Percentiles rank a stretch among this genome's conserved stretches.
These are phyloP conservation scores for Cenchrus purpureus DNA, from an alignment of 176 grass and related monocot species.

Conservation along the genomic window DNA sequence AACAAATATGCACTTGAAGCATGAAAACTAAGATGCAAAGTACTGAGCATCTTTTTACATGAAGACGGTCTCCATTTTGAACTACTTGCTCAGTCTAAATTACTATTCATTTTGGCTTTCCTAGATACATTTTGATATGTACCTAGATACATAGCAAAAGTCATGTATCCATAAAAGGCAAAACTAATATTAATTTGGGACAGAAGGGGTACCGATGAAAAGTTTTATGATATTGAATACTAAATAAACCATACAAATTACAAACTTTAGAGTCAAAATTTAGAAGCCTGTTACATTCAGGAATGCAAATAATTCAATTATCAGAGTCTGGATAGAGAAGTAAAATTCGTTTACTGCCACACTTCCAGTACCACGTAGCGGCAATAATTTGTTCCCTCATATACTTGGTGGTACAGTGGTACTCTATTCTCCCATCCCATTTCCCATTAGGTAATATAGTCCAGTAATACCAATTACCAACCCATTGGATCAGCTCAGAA, in stretches of 20 bases:
- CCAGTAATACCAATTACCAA: neutral
- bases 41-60: neutral
- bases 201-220: neutral
- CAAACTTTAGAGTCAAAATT: neutral
- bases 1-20: neutral
- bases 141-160: too few species aligned
- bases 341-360: neutral
- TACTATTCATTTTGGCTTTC: too few species aligned
- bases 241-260: neutral
- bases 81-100: neutral
- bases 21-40: neutral
- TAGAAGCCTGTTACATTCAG: neutral
- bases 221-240: neutral
- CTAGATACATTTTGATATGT: too few species aligned
- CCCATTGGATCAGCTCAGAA: too few species aligned
- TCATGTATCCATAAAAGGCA: too few species aligned
- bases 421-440: neutral
- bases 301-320: neutral
- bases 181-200: too few species aligned
- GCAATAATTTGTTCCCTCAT: neutral
- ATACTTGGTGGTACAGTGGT: neutral
- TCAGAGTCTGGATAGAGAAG: neutral
- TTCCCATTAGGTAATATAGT: neutral
- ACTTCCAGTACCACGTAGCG: neutral
- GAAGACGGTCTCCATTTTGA: neutral